phyloP scores from a whole-genome alignment of 345 rosid species.

The Litchi chinensis region DNA sequence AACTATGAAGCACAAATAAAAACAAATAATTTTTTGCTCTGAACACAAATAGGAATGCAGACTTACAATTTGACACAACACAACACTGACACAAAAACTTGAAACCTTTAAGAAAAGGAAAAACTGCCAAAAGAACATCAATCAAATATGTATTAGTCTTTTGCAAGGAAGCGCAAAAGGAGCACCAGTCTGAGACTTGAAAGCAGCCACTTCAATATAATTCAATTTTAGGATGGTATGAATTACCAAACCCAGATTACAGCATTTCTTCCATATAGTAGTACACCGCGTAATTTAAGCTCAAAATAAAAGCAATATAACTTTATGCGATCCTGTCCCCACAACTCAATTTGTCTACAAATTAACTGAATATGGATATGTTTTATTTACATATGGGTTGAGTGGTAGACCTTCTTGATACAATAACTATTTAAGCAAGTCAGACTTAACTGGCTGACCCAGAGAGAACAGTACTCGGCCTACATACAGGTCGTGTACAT shows the following conservation, averaged over 20 bases:
- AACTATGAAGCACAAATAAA: not conserved
- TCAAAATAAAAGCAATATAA: not conserved
- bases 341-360: no score
- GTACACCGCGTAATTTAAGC: not conserved
- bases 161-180: not conserved
- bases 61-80: not conserved
- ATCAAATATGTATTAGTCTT: not conserved
- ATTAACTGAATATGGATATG: no score
- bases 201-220: not conserved
- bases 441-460: no score
- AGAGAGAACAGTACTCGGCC: no score
- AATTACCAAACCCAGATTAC: not conserved
- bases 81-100: not conserved
- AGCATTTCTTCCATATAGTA: not conserved
- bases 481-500: no score
- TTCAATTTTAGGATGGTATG: not conserved
- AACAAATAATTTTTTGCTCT: no score
- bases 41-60: constrained; percentile 1
- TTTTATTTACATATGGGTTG: no score
- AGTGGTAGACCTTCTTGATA: no score
- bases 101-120: not conserved
- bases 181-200: not conserved
- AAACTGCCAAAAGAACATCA: not conserved
- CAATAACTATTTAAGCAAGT: no score
- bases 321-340: not conserved